Percentiles rank a stretch among this genome's conserved stretches.
Evolutionary conservation across 2,329 filamentous ascomycete genomes (phyloP).

Genomic region (Mycosphaerella arachidis): DNA sequence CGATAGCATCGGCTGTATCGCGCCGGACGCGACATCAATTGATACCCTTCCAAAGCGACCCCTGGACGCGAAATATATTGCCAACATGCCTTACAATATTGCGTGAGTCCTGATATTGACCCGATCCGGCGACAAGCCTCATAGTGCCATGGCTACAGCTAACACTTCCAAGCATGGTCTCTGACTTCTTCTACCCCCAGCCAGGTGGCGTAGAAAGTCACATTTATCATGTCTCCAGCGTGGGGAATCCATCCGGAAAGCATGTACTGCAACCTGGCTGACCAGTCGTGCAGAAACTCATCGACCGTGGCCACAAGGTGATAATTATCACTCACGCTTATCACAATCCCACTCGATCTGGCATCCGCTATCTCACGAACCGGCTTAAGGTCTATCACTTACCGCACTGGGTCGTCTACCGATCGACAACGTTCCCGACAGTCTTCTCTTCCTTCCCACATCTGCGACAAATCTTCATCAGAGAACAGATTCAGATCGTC

Average conservation of each 20-base stretch:
- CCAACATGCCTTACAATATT: slow-evolving; percentile 64
- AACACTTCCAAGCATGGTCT: slow-evolving; percentile 67
- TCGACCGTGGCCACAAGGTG: slow-evolving; percentile 96
- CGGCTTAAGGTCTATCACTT: slow-evolving; percentile 98
- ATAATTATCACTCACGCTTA: slow-evolving; percentile 97
- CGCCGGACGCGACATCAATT: neutral
- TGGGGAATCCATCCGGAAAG: slow-evolving; percentile 32
- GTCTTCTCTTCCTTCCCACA: slow-evolving; percentile 98
- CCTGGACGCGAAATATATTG: neutral
- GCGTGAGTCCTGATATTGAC: slow-evolving; percentile 45
- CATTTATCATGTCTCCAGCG: slow-evolving; percentile 91
- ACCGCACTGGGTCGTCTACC: slow-evolving; percentile 92
- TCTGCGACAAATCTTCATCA: slow-evolving; percentile 92
- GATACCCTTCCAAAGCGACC: neutral
- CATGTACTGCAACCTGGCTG: slow-evolving; percentile 4
- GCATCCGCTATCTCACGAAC: slow-evolving; percentile 92
- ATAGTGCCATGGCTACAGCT: slow-evolving; percentile 8
- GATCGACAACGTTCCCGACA: slow-evolving; percentile 87
- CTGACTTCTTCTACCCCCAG: slow-evolving; percentile 99
- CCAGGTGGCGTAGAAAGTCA: slow-evolving; percentile 94
- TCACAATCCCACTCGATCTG: slow-evolving; percentile 63
- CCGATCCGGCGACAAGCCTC: neutral
- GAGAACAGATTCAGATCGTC: slow-evolving; percentile 93
- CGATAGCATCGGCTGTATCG: slow-evolving; percentile 3
- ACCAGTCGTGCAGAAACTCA: slow-evolving; percentile 62